Conservation (phyloP, 2,329 filamentous ascomycete genomes). For the Thelonectria rubi region DNA sequence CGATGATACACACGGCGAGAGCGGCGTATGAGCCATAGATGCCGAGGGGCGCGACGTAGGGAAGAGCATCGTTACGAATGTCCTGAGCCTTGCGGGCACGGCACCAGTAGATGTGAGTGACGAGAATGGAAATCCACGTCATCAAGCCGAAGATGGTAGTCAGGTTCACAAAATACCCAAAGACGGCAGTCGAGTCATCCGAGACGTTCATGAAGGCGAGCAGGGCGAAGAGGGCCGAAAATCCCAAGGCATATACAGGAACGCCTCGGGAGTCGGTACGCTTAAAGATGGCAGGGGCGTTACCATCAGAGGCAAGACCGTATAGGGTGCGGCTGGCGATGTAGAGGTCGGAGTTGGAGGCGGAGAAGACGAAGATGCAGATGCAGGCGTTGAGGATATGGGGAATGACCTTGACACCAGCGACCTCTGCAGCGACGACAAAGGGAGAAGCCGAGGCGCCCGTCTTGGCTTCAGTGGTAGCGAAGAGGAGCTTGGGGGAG, state of each 20-base stretch:
- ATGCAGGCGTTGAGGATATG: conserved; percentile 79
- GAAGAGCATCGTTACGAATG: conserved; percentile 61
- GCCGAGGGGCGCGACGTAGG: conserved; percentile 76
- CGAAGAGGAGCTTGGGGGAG: conserved; percentile 65
- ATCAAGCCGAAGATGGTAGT: conserved; percentile 71
- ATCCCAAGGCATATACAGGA: conserved; percentile 70
- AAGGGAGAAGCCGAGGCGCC: conserved; percentile 69
- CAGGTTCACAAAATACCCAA: conserved; percentile 71
- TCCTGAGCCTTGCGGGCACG: conserved; percentile 67
- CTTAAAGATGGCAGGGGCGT: conserved; percentile 76
- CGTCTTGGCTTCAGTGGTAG: conserved; percentile 51
- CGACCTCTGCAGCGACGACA: conserved; percentile 74
- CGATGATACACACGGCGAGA: conserved; percentile 74
- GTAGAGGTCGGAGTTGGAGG: conserved; percentile 82
- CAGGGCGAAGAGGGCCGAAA: conserved; percentile 68
- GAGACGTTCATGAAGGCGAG: conserved; percentile 73
- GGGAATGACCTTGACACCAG: conserved; percentile 69
- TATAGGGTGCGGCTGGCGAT: conserved; percentile 77
- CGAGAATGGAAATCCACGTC: conserved; percentile 72
- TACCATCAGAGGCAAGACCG: conserved; percentile 75
- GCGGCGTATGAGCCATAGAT: conserved; percentile 72
- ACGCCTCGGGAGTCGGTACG: conserved; percentile 76
- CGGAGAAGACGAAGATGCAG: conserved; percentile 78
- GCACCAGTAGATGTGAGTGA: conserved; percentile 72
- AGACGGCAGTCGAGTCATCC: conserved; percentile 63